These are phyloP conservation scores for Pulveroboletus sp. DNA, from an alignment of 768 basidiomycete species.

Conservation along the genomic window DNA sequence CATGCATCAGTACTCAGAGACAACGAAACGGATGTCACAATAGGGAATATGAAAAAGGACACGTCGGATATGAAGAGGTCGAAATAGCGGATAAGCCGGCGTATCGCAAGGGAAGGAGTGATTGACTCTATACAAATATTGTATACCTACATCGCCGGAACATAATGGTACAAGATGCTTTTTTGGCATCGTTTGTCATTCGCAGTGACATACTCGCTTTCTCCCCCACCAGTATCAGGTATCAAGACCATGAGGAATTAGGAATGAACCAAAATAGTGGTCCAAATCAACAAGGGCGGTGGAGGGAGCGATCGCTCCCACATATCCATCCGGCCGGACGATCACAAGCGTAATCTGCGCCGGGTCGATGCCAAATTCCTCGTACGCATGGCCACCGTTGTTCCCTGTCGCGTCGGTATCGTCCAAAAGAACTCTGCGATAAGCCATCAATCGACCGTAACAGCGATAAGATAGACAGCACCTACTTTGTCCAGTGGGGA, in stretches of 20 bases:
- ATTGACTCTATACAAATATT: slow-evolving; percentile 3
- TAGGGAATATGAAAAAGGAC: too few relatives aligned
- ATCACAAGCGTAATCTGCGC: slow-evolving; percentile 32
- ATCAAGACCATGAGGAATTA: slow-evolving; percentile 18
- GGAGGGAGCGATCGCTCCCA: slow-evolving; percentile 36
- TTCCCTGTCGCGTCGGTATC: slow-evolving; percentile 32
- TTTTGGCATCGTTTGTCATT: background rate
- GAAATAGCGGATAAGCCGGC: too few relatives aligned
- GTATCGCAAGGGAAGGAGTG: too few relatives aligned
- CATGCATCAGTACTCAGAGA: too few relatives aligned
- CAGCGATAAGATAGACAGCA: slow-evolving; percentile 8
- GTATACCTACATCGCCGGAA: slow-evolving; percentile 7
- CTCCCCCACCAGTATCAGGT: background rate
- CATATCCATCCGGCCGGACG: slow-evolving; percentile 41
- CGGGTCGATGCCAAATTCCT: slow-evolving; percentile 32
- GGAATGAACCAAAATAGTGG: slow-evolving; percentile 49
- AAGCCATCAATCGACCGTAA: background rate
- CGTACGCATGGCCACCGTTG: slow-evolving; percentile 34
- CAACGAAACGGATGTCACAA: too few relatives aligned
- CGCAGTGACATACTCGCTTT: background rate
- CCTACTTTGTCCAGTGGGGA: slow-evolving; percentile 43
- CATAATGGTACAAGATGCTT: slow-evolving; percentile 26
- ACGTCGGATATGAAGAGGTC: too few relatives aligned
- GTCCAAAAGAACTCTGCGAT: slow-evolving; percentile 34
- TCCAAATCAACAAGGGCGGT: slow-evolving; percentile 34